Conservation (phyloP, 768 basidiomycete genomes). For the Mrakia gelida region DNA sequence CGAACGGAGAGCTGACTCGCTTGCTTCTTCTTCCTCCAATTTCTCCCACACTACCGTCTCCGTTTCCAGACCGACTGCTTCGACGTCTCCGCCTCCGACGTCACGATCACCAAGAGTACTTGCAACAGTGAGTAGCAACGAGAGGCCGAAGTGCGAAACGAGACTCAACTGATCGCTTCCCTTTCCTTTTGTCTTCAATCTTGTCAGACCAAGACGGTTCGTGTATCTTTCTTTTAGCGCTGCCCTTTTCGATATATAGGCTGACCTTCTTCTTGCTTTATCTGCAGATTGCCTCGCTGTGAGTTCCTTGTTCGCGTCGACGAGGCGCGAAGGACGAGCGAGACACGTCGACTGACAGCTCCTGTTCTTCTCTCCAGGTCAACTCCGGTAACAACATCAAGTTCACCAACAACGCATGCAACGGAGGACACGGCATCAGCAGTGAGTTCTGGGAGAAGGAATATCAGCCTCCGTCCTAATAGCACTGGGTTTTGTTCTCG, state of each 20-base stretch:
- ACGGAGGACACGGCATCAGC: constrained; percentile 63
- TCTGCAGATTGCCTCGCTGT: too few relatives aligned
- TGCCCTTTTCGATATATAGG: too few relatives aligned
- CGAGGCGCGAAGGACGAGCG: constrained; percentile 4
- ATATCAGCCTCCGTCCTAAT: too few relatives aligned
- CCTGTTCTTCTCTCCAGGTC: constrained; percentile 35
- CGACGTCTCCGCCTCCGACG: constrained; percentile 29
- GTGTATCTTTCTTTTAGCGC: too few relatives aligned
- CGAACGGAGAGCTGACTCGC: constrained; percentile 42
- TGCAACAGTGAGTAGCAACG: constrained; percentile 1
- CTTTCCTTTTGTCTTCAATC: too few relatives aligned
- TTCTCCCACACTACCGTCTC: too few relatives aligned
- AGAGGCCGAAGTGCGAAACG: not conserved
- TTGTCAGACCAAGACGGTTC: too few relatives aligned
- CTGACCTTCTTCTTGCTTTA: too few relatives aligned
- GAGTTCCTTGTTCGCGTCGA: too few relatives aligned
- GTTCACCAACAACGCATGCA: constrained; percentile 55
- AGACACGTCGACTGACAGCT: constrained; percentile 60
- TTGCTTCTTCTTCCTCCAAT: not conserved
- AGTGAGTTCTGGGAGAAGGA: too few relatives aligned
- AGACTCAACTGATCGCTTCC: not conserved
- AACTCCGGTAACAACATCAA: constrained; percentile 23
- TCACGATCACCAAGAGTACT: not conserved
- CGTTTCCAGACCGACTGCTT: constrained; percentile 38
- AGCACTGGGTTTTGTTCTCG: too few relatives aligned